Conservation (phyloP, 2,329 filamentous ascomycete species). For the Biscogniauxia mediterranea region DNA sequence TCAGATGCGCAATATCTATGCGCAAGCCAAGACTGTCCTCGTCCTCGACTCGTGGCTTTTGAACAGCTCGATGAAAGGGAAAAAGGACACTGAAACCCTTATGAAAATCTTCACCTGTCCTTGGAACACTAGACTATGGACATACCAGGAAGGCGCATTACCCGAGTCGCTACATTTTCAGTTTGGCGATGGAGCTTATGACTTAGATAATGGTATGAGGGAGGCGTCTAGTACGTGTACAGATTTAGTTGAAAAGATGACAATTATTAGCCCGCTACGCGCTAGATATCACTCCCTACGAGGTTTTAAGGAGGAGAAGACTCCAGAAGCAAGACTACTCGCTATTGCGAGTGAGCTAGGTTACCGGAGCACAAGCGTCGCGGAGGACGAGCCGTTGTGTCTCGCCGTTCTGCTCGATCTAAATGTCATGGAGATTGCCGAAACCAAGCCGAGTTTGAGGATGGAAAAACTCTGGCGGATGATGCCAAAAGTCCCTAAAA, state of each 20-base stretch:
- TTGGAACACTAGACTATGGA: constrained; percentile 3
- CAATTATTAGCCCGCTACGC: background rate
- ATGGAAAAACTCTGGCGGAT: background rate
- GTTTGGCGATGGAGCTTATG: background rate
- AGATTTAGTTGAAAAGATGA: background rate
- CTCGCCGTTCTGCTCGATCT: constrained; percentile 2
- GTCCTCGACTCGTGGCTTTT: background rate
- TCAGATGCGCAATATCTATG: background rate
- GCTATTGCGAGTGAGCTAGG: background rate
- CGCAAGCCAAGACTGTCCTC: background rate
- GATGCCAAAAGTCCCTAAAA: background rate
- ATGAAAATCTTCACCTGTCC: constrained; percentile 2
- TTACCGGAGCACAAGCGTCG: constrained; percentile 1
- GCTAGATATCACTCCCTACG: background rate
- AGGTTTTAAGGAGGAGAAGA: background rate
- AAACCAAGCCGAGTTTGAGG: background rate
- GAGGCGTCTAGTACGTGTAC: background rate
- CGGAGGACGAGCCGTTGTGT: constrained; percentile 1
- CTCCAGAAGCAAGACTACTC: background rate
- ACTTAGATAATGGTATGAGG: background rate
- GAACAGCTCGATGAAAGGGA: background rate
- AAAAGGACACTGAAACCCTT: background rate
- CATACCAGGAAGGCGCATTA: constrained; percentile 4
- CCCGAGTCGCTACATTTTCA: constrained; percentile 1
- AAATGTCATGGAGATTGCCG: background rate